Evolutionary conservation across 176 grass and related monocot genomes (phyloP), one percentile per base, ranked within the genome.

Genomic region (Rhynchospora pubera): DNA sequence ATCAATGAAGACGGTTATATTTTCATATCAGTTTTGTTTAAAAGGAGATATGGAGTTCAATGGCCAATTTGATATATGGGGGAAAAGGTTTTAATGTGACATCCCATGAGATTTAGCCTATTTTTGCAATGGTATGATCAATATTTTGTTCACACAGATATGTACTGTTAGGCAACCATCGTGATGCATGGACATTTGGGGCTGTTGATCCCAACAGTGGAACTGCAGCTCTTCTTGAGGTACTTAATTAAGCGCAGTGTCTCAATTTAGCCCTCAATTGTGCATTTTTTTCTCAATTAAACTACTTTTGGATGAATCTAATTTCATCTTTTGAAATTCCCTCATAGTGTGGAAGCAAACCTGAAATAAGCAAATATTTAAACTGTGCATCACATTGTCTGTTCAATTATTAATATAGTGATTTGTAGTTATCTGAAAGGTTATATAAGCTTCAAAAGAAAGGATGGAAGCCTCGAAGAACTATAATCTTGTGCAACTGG

Each of bases 121-220:
- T 9, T 23, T 50, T 72, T 72, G n/a, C n/a, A 22, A 73, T 73
- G 39, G 13, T 50, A 24, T 9, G 16, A 52, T 2, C 1, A 30
- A 73, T 65, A 39, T 9, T 22, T 14, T 65, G 8, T 86, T 11
- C n/a, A 13, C 70, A 4, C 84, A 94, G 89, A 79, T 95, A 94
- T 88, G 86, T 98, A 42, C 87, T 98, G 70, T 85, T 98, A 87
- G 92, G 92, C 62, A 97, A 94, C 75, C 95, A 97, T 83, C 90
- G 90, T 78, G 95, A 97, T 86, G 95, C 95, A 18, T 94, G 94
- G 92, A 92, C 92, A 85, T 97, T 97, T 85, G 94, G 92, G 68
- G 94, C 85, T 56, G 66, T 89, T 77, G 94, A 94, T 57, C 92
- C 92, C 12, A 97, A 91, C 21, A 97, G 94, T 65, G 94, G 90